A percentile compares a stretch with the other conserved stretches of the same genome.
These are phyloP conservation scores for Corynascus novoguineensis DNA, from an alignment of 495 filamentous ascomycete genomes.

Conservation along the genomic window DNA sequence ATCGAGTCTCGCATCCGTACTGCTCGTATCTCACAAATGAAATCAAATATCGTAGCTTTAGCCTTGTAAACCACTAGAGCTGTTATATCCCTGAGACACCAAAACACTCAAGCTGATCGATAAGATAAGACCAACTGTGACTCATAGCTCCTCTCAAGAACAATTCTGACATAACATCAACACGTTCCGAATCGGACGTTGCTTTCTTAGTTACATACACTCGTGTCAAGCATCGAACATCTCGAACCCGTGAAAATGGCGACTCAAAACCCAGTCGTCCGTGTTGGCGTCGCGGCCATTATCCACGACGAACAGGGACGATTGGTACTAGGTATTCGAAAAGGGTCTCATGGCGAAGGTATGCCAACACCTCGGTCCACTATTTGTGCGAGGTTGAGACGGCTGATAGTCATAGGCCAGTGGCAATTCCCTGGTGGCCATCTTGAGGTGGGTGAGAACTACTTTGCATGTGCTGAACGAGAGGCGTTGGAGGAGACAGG, in stretches of 20 bases:
- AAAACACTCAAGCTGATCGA: no score
- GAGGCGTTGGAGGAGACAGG: conserved; percentile 66
- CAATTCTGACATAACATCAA: no score
- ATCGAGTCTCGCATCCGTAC: no score
- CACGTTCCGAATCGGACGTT: no score
- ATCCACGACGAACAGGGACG: conserved; percentile 30
- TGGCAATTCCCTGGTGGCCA: conserved; percentile 65
- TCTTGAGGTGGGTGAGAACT: conserved; percentile 58
- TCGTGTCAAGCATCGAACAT: background rate
- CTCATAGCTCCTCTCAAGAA: no score
- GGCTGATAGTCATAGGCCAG: conserved; percentile 37
- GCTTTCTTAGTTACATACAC: no score
- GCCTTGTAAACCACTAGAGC: no score
- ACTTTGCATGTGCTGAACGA: conserved; percentile 54
- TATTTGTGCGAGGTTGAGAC: background rate
- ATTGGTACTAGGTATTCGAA: conserved; percentile 39
- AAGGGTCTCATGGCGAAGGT: conserved; percentile 35
- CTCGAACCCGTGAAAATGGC: conserved; percentile 11
- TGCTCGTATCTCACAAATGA: no score
- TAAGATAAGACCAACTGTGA: no score
- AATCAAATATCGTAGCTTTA: no score
- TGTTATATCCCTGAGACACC: no score
- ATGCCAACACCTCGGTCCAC: background rate
- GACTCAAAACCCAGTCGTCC: conserved; percentile 14
- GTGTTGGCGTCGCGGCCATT: conserved; percentile 40